Evolutionary conservation across 75 land plant species (phyloP).

Genomic region (Azolla pinnata): DNA sequence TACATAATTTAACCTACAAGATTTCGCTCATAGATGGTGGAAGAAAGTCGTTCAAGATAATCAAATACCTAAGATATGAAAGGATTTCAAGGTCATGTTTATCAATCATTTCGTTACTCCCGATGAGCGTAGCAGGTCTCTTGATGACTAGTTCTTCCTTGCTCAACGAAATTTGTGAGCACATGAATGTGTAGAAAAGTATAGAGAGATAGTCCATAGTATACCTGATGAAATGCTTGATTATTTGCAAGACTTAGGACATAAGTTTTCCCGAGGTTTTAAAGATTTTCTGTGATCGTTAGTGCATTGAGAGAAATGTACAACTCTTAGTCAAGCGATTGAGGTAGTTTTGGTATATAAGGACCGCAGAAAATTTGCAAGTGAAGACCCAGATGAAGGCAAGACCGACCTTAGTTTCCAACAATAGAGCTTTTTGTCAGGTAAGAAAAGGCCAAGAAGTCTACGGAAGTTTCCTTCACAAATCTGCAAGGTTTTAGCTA

Average conservation of each 20-base stretch:
- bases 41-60: background rate
- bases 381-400: too few relatives aligned
- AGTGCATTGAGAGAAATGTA: background rate
- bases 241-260: background rate
- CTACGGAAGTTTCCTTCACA: too few relatives aligned
- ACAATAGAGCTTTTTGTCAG: too few relatives aligned
- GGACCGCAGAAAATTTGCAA: background rate
- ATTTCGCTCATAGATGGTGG: constrained; percentile 5
- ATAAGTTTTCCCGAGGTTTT: background rate
- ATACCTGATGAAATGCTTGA: background rate
- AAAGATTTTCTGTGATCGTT: background rate
- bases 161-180: background rate
- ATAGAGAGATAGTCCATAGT: background rate
- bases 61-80: background rate
- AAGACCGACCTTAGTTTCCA: too few relatives aligned
- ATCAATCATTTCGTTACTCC: background rate
- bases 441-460: too few relatives aligned
- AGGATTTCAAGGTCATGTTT: background rate
- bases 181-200: background rate
- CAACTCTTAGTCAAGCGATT: background rate
- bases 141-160: background rate
- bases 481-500: too few relatives aligned
- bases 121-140: background rate
- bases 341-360: background rate
- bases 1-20: background rate